Evolutionary conservation across 768 basidiomycete species (phyloP).

Genomic region (Ephemerocybe angulata): DNA sequence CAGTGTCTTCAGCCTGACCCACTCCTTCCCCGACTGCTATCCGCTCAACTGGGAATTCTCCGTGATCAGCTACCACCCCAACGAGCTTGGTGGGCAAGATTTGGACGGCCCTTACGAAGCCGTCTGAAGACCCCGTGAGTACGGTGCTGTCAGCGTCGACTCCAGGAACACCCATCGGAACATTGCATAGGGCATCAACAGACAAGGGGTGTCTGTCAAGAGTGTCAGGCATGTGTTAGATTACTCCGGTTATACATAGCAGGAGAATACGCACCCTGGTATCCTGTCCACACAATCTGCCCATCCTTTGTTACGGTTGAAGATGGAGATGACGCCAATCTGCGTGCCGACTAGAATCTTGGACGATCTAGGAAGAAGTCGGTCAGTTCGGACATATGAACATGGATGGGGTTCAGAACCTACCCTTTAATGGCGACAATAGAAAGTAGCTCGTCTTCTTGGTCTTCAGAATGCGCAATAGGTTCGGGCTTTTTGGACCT

Average conservation of each 20-base stretch:
- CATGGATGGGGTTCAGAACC: slow-evolving; percentile 20
- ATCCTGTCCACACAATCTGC: slow-evolving; percentile 89
- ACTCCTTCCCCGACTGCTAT: slow-evolving; percentile 56
- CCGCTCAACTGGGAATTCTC: slow-evolving; percentile 88
- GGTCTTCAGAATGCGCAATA: slow-evolving; percentile 86
- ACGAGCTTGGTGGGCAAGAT: slow-evolving; percentile 86
- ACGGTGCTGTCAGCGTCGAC: slow-evolving; percentile 66
- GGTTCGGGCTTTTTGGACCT: slow-evolving; percentile 77
- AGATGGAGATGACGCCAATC: slow-evolving; percentile 83
- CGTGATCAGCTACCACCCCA: slow-evolving; percentile 88
- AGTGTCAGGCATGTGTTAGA: slow-evolving; percentile 9
- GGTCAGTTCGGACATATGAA: slow-evolving; percentile 13
- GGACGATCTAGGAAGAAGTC: slow-evolving; percentile 43
- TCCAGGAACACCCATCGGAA: slow-evolving; percentile 60
- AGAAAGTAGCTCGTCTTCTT: slow-evolving; percentile 91
- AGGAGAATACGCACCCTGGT: slow-evolving; percentile 57
- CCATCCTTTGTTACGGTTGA: slow-evolving; percentile 85
- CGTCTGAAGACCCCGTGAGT: slow-evolving; percentile 90
- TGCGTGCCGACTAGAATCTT: slow-evolving; percentile 90
- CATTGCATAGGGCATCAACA: slow-evolving; percentile 77
- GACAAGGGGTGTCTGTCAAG: slow-evolving; percentile 83
- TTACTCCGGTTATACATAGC: neutral
- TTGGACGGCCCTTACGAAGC: slow-evolving; percentile 81
- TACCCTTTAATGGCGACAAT: slow-evolving; percentile 82
- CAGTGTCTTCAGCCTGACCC: slow-evolving; percentile 25